phyloP scores from a whole-genome alignment of 805 yeast genomes.

The Saccharomycopsis capsularis region DNA sequence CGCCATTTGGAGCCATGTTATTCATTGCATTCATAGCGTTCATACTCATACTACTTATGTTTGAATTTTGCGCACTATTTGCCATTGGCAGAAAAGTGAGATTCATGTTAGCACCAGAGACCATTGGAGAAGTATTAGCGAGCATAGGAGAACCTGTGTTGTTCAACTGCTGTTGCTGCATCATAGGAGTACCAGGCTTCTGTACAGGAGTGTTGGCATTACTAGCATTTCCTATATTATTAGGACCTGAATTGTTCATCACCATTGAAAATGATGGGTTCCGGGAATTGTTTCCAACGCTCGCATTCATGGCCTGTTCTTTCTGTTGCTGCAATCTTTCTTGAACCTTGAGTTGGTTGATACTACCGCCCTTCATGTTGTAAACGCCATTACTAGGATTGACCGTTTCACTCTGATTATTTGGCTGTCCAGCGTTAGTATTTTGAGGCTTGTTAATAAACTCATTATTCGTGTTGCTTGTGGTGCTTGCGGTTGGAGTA shows the following conservation, averaged over 20 bases:
- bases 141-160: constrained; percentile 8
- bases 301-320: constrained; percentile 8
- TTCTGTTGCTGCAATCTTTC: constrained; percentile 16
- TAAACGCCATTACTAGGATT: constrained; percentile 11
- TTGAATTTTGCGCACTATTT: background rate
- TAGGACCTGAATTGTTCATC: background rate
- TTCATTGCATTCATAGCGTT: background rate
- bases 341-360: constrained; percentile 21
- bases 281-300: background rate
- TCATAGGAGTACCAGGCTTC: constrained; percentile 13
- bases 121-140: constrained; percentile 7
- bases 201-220: constrained; percentile 3
- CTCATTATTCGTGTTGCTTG: background rate
- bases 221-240: constrained; percentile 3
- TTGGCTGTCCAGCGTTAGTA: too few relatives aligned
- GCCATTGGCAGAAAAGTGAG: constrained; percentile 4
- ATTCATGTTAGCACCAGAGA: background rate
- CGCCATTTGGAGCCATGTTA: background rate
- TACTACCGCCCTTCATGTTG: constrained; percentile 3
- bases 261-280: background rate
- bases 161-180: constrained; percentile 4
- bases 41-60: background rate
- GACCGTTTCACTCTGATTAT: constrained; percentile 2
- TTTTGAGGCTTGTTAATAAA: background rate
- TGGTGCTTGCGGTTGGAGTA: background rate